phyloP scores from a whole-genome alignment of 257 asterid genomes.

The Solanum sejunctum region DNA sequence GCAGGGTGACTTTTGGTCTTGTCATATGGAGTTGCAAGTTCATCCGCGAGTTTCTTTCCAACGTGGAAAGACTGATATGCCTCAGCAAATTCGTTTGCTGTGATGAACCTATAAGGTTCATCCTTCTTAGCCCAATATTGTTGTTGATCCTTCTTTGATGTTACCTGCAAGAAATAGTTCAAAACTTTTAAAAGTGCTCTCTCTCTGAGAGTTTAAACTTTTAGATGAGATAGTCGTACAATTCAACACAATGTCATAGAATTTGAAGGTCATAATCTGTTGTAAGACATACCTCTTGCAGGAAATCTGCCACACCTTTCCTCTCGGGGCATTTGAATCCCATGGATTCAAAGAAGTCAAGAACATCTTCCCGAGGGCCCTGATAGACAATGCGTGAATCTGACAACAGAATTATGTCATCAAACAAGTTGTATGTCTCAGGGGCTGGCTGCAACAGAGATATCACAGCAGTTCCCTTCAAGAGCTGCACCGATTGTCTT shows the following conservation, averaged over 20 bases:
- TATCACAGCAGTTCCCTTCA: conserved; percentile 61
- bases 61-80: conserved; percentile 28
- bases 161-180: conserved; percentile 18
- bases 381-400: conserved; percentile 44
- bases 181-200: neutral
- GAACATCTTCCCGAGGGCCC: conserved; percentile 43
- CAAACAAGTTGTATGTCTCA: conserved; percentile 49
- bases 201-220: too few relatives aligned
- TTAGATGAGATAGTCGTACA: too few relatives aligned
- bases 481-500: conserved; percentile 35
- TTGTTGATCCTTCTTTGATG: neutral
- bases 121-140: neutral
- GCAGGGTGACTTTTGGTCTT: conserved; percentile 55
- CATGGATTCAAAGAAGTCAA: conserved; percentile 44
- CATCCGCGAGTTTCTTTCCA: conserved; percentile 25
- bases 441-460: conserved; percentile 68
- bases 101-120: conserved; percentile 15
- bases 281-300: conserved; percentile 44
- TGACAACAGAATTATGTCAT: conserved; percentile 43
- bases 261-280: neutral
- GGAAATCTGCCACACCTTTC: conserved; percentile 62
- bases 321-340: conserved; percentile 54
- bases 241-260: neutral
- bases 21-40: conserved; percentile 39
- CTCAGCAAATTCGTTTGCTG: conserved; percentile 7